phyloP scores from a whole-genome alignment of 2,329 filamentous ascomycete genomes.

The Fusarium musae region DNA sequence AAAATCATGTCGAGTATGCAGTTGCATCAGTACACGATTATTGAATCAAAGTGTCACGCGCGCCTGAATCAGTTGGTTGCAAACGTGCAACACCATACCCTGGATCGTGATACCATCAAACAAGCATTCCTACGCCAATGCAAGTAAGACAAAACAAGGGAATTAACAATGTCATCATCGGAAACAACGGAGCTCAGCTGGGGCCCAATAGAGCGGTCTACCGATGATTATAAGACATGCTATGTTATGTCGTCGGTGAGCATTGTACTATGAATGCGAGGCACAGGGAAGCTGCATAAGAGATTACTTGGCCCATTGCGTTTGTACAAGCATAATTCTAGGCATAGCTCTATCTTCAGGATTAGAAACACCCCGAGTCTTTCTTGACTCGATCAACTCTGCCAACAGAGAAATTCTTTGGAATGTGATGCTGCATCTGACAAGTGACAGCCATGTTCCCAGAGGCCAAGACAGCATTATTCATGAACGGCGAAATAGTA shows the following conservation, averaged over 20 bases:
- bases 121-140: background rate
- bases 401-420: background rate
- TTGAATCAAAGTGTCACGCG: background rate
- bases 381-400: background rate
- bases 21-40: background rate
- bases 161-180: slow-evolving; percentile 6
- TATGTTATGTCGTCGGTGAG: slow-evolving; percentile 7
- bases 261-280: slow-evolving; percentile 12
- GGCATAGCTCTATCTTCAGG: slow-evolving; percentile 5
- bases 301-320: background rate
- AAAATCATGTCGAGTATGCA: background rate
- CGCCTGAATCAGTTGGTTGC: background rate
- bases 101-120: slow-evolving; percentile 1
- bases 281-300: slow-evolving; percentile 13
- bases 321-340: slow-evolving; percentile 3
- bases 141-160: background rate
- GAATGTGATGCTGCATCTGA: slow-evolving; percentile 6
- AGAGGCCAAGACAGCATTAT: slow-evolving; percentile 17
- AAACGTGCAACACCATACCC: slow-evolving; percentile 6
- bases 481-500: background rate
- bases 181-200: slow-evolving; percentile 19
- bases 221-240: slow-evolving; percentile 7
- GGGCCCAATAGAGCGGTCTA: slow-evolving; percentile 11
- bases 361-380: background rate
- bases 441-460: background rate